Conservation (phyloP, 768 basidiomycete species). For the Agrocybe chaxingu region DNA sequence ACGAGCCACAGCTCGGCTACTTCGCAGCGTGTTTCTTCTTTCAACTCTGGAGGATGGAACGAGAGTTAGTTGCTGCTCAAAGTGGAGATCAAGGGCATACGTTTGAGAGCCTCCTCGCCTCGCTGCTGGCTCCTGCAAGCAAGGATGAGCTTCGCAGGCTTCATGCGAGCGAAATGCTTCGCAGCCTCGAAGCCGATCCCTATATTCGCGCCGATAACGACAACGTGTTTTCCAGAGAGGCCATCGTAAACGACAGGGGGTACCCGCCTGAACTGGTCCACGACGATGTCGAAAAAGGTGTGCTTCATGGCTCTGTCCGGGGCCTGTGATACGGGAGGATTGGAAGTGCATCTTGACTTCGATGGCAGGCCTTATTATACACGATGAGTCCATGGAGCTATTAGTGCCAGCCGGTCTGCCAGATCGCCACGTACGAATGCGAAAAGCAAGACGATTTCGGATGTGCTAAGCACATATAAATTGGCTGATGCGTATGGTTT, state of each 20-base stretch:
- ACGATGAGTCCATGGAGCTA: too few species aligned
- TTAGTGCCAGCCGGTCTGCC: too few species aligned
- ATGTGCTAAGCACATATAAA: too few species aligned
- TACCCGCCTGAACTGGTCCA: conserved; percentile 17
- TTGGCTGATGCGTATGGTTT: too few species aligned
- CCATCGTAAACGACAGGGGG: conserved; percentile 30
- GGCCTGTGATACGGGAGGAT: neutral
- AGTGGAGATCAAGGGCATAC: conserved; percentile 21
- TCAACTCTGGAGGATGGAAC: conserved; percentile 17
- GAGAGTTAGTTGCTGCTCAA: neutral
- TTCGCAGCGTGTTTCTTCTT: conserved; percentile 29
- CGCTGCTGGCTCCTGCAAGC: conserved; percentile 34
- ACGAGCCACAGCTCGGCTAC: conserved; percentile 35
- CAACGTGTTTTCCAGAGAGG: conserved; percentile 43
- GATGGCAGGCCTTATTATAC: neutral
- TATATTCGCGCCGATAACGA: conserved; percentile 49
- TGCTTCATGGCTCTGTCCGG: conserved; percentile 14
- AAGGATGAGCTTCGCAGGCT: conserved; percentile 35
- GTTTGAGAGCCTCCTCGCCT: conserved; percentile 30
- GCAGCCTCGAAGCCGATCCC: conserved; percentile 48
- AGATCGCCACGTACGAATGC: too few species aligned
- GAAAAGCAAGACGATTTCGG: too few species aligned
- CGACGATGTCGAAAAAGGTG: conserved; percentile 12
- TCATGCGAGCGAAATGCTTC: conserved; percentile 44
- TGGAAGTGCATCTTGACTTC: neutral